Evolutionary conservation across 2,329 filamentous ascomycete species (phyloP), one percentile per base, ranked within the genome.

Genomic region (Chrysosporium keratinophilum): DNA sequence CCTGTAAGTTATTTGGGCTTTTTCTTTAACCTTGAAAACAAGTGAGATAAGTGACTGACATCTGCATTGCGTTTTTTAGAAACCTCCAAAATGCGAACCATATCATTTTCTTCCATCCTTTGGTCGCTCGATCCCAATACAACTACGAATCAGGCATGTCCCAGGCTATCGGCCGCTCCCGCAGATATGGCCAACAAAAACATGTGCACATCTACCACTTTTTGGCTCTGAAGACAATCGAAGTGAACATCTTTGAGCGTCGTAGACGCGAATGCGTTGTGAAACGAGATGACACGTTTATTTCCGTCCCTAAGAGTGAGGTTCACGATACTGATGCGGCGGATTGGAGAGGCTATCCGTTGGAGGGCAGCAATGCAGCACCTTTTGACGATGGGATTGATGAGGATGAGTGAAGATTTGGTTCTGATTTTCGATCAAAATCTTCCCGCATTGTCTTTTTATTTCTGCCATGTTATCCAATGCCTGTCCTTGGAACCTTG

Each of bases 31-130:
- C 42, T 14, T 23, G 33, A 42, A 51, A 14, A 15, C 17, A 11
- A 20, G 3, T n/a, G 11, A 23, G 11, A 43, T 44, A 11, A 15
- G 11, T 46, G 4, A 50, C 17, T 14, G 33, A 37, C 41, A 60
- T 42, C 51, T 44, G 43, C 3, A 35, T 19, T 28, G 23, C 9
- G n/a, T 52, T 14, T n/a, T 40, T 34, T 55, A 80, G 77, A 9
- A 85, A 86, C 58, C 66, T 86, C 1, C 78, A 80, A 45, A 75
- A 74, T 39, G 81, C 81, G 0, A 84, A 83, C 57, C 80, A 85
- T 54, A 69, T 85, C 35, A 74, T 86, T 33, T 85, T 86, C 63
- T 64, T 83, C 2, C 74, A 76, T 0, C 81, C 82, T 0, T 65
- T 82, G 7, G 66, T 80, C 0, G 67, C 73, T 0, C 62, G 69